Evolutionary conservation across 176 grass and related monocot genomes (phyloP), one percentile per base, ranked within the genome.

Genomic region (Poa pratensis): DNA sequence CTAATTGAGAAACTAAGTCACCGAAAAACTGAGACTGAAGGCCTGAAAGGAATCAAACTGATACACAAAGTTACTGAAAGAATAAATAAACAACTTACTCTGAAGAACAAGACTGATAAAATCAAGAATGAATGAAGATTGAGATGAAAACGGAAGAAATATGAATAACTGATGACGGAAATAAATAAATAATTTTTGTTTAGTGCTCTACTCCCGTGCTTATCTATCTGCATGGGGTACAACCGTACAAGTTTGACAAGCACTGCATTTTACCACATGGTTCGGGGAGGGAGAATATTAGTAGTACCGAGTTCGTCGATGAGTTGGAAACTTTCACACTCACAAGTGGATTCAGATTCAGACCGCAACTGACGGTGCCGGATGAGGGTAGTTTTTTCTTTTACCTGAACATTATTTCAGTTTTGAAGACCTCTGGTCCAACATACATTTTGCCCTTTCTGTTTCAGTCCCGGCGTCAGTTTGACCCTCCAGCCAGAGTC

Each of bases 181-280:
- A 37, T 37, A 37, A 40, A 7, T 40, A 40, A n/a, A n/a, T n/a
- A 40, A 7, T 6, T 40, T 32, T 32, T 32, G 1, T 32, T 32
- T 32, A 32, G 1, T 32, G 30, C 30, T 32, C 30, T 32, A 46
- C 39, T 46, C 42, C 12, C 35, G 26, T 59, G 70, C 70, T 19
- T 18, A 82, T 45, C 88, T 6, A 69, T 22, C 83, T 67, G 71
- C 70, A 46, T 82, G 77, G 50, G 61, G 23, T 9, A 43, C 39
- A 40, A 40, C 42, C 42, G 42, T 43, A 11, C 39, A 0, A 43
- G 83, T 77, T 90, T 77, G 88, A 72, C 88, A 7, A 42, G 70
- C 60, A 1, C 17, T 22, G 0, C 14, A 1, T 15, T 45, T 49
- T 40, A 48, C 7, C 0, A 1, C 15, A 73, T 32, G 30, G 30